Evolutionary conservation across 2,329 filamentous ascomycete genomes (phyloP), one percentile per base, ranked within the genome.

Genomic region (Calonectria multiphialidica): DNA sequence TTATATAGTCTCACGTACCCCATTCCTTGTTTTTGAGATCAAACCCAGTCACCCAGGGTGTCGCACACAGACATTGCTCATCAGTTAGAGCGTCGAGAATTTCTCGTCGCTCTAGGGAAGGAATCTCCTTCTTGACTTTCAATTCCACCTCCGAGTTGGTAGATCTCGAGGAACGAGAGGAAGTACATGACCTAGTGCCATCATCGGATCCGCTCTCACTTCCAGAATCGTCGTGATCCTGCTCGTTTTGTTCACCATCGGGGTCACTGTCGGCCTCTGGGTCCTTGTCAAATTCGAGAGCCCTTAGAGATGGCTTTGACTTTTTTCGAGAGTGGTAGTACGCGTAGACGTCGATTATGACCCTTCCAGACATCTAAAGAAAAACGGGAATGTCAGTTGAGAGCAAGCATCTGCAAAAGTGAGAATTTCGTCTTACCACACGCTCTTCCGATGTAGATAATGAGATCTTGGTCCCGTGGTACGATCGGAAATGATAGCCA

Each of bases 21-120:
- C 68, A 71, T 2, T 66, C 55, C 15, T 71, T 66, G 18, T 18
- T 71, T 35, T 61, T 66, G 8, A 71, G 35, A 30, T 66, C 63
- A 15, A 66, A 21, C 4, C 68, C 68, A 44, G 37, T 61, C 3
- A 71, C 62, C 63, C 62, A 66, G 63, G 66, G 18, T 5, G 23
- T 65, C 2, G 67, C 61, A 12, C 65, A 49, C 16, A 70, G 50
- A 42, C 68, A 70, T 35, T 70, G 49, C 15, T 21, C 28, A 35
- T 70, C 67, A 2, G 68, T 65, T 16, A 70, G 50, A 33, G 30
- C 2, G 8, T 59, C 33, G 3, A 70, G n/a, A 7, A 42, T 33
- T 35, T 70, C 61, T 33, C 42, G 18, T 21, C 68, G 40, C 18
- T 65, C 33, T 18, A 33, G 18, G 5, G 23, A 15, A n/a, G n/a